Base-by-base conservation (phyloP, 1,139 yeast genomes). In the Saccharomyces hybrid region DNA sequence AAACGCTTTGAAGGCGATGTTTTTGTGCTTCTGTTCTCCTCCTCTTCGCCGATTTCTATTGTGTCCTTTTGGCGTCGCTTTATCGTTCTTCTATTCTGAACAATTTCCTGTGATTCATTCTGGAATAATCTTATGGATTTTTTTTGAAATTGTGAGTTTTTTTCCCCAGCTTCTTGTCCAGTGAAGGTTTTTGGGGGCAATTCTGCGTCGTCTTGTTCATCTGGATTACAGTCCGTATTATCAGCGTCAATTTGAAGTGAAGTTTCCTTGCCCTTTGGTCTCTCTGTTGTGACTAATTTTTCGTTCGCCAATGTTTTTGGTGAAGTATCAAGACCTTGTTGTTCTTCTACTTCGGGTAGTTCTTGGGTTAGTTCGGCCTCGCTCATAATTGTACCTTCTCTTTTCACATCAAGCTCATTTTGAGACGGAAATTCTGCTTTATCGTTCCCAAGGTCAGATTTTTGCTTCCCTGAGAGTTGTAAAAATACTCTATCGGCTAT, bases 301-400 rank as follows among this genome's bases (percentile, higher is more conserved):
- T 38, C 44, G 13, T 4, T n/a, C 9, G 2, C 25, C 25, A 38
- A 5, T 2, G 9, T 16, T 9, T 38, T 38, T 38, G n/a, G 26
- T 8, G 44, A 38, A 14, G 44, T 16, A 7, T 38, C 23, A 9
- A 38, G 25, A 6, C 55, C 57, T 6, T 30, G 23, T 6, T 25
- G 38, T 16, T 59, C 66, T 9, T 63, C 67, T 6, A 66, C 52
- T 53, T 68, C 71, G 1, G 70, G 69, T 30, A 68, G 51, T 41
- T 68, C 71, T 52, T 68, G 70, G 1, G 70, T 65, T 25, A 56
- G 57, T 30, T 67, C 70, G 1, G 57, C 54, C 32, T 67, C 71
- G 54, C 67, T 65, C 26, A 59, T 46, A 3, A 63, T 54, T n/a
- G 55, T 53, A 8, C 47, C 49, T 16, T 53, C 52, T 13, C 38